Evolutionary conservation across 2,329 filamentous ascomycete species (phyloP).

Genomic region (Chalara sp.): DNA sequence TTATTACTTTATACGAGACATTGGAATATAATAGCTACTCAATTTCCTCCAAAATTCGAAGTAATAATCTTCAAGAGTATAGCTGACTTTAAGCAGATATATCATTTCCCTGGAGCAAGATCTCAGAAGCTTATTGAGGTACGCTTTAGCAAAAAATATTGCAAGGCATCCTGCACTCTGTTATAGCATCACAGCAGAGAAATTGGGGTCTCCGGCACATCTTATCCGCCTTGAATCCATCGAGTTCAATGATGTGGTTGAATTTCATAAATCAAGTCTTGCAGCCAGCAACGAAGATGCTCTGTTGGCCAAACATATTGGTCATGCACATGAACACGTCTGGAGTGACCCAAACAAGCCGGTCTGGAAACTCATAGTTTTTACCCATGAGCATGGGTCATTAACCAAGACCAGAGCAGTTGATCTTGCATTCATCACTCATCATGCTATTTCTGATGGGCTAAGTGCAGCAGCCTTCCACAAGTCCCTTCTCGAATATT

Average conservation of each 20-base stretch:
- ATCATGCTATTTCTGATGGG: slow-evolving; percentile 18
- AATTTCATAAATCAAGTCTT: slow-evolving; percentile 4
- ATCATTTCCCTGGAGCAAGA: background rate
- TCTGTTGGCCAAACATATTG: slow-evolving; percentile 9
- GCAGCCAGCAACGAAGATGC: slow-evolving; percentile 5
- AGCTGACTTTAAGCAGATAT: background rate
- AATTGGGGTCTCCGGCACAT: slow-evolving; percentile 6
- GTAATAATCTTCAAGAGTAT: too few relatives aligned
- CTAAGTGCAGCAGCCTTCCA: slow-evolving; percentile 13
- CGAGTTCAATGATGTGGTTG: slow-evolving; percentile 12
- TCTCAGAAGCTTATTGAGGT: background rate
- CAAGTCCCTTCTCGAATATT: slow-evolving; percentile 9
- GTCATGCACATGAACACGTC: slow-evolving; percentile 9
- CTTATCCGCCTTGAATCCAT: slow-evolving; percentile 11
- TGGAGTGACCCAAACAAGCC: slow-evolving; percentile 15
- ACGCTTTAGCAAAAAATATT: background rate
- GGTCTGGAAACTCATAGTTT: slow-evolving; percentile 15
- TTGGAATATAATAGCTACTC: too few relatives aligned
- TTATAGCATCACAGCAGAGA: slow-evolving; percentile 11
- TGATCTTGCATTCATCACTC: slow-evolving; percentile 12
- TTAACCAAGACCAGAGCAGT: slow-evolving; percentile 3
- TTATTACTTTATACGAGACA: too few relatives aligned
- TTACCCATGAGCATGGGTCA: slow-evolving; percentile 5
- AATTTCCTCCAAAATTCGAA: too few relatives aligned
- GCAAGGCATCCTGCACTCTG: slow-evolving; percentile 2